A percentile compares a stretch with the other conserved stretches of the same genome.
These are phyloP conservation scores for Leccinum subspadiceum DNA, from an alignment of 1,284 basidiomycete genomes.

Conservation along the genomic window DNA sequence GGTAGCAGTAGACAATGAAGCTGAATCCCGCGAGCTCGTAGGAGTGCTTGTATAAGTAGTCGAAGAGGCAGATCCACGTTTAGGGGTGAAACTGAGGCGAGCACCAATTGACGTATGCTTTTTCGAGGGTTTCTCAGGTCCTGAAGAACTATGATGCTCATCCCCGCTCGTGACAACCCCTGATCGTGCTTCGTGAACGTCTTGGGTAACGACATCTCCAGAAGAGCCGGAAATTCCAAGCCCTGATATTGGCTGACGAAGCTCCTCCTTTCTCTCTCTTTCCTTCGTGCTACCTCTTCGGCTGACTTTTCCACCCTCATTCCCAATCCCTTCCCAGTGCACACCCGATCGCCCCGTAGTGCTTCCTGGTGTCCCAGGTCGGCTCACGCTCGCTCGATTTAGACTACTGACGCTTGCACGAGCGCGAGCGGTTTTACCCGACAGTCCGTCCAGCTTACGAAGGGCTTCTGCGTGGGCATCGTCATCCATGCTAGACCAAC, in stretches of 20 bases:
- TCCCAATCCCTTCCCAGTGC: slow-evolving; percentile 66
- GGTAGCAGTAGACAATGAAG: slow-evolving; percentile 71
- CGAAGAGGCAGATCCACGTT: slow-evolving; percentile 86
- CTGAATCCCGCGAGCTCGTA: slow-evolving; percentile 80
- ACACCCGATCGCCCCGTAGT: slow-evolving; percentile 45
- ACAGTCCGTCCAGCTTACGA: slow-evolving; percentile 89
- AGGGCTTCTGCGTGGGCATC: slow-evolving; percentile 89
- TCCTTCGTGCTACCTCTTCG: slow-evolving; percentile 49
- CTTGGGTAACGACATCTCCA: slow-evolving; percentile 36
- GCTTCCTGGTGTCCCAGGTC: slow-evolving; percentile 69
- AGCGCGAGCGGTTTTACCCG: slow-evolving; percentile 66
- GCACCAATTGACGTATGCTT: slow-evolving; percentile 53
- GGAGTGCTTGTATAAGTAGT: slow-evolving; percentile 79
- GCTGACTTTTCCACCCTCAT: slow-evolving; percentile 48
- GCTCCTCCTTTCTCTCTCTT: slow-evolving; percentile 45
- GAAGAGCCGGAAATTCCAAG: slow-evolving; percentile 32
- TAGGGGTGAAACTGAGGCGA: slow-evolving; percentile 72
- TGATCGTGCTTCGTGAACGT: slow-evolving; percentile 39
- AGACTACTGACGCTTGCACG: slow-evolving; percentile 67
- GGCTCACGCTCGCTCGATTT: slow-evolving; percentile 63
- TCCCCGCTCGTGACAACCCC: slow-evolving; percentile 47
- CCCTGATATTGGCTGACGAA: slow-evolving; percentile 33
- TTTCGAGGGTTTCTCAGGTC: slow-evolving; percentile 63
- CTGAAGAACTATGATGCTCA: slow-evolving; percentile 45
- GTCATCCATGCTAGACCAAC: slow-evolving; percentile 82